These are phyloP conservation scores for Crithidia fasciculata DNA, from an alignment of 208 protist species.

Conservation along the genomic window DNA sequence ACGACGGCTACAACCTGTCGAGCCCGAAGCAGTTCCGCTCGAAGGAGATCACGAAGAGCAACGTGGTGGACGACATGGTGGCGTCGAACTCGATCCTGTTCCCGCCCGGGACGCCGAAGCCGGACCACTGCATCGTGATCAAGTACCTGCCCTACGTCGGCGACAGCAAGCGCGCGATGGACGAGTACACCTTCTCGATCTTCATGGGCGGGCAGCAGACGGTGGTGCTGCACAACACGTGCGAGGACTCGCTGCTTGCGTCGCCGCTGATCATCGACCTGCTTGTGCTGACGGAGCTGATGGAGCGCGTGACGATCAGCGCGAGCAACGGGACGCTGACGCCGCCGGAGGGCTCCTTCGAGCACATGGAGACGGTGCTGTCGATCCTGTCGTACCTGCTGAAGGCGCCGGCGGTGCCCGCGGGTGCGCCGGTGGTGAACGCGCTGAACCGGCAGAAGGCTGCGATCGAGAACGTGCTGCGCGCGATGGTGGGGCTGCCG, in stretches of 20 bases:
- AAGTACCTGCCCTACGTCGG: constrained; percentile 99
- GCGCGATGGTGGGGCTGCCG: constrained; percentile 95
- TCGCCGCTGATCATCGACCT: constrained; percentile 99
- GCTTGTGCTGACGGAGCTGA: constrained; percentile 96
- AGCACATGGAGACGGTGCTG: constrained; percentile 93
- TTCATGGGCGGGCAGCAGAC: constrained; percentile 98
- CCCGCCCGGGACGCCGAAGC: constrained; percentile 83
- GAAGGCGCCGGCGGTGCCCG: constrained; percentile 96
- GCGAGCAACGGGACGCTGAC: constrained; percentile 27
- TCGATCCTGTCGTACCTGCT: constrained; percentile 96
- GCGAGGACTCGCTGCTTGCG: constrained; percentile 99
- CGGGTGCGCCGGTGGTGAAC: constrained; percentile 97
- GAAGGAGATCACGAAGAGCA: constrained; percentile 99
- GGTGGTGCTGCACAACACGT: constrained; percentile 97
- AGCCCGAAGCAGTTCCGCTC: constrained; percentile 96
- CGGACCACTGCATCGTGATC: constrained; percentile 99
- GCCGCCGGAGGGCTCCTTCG: constrained; percentile 52
- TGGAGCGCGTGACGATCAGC: constrained; percentile 87
- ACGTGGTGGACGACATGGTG: constrained; percentile 99
- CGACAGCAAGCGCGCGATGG: constrained; percentile 98
- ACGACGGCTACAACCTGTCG: constrained; percentile 98
- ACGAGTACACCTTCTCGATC: constrained; percentile 99
- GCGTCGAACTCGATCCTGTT: constrained; percentile 96
- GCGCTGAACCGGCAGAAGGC: constrained; percentile 96
- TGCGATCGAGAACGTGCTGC: constrained; percentile 96